A percentile compares a stretch with the other conserved stretches of the same genome.
phyloP scores from a whole-genome alignment of 2,329 filamentous ascomycete genomes.

The Arachnopeziza araneosa region DNA sequence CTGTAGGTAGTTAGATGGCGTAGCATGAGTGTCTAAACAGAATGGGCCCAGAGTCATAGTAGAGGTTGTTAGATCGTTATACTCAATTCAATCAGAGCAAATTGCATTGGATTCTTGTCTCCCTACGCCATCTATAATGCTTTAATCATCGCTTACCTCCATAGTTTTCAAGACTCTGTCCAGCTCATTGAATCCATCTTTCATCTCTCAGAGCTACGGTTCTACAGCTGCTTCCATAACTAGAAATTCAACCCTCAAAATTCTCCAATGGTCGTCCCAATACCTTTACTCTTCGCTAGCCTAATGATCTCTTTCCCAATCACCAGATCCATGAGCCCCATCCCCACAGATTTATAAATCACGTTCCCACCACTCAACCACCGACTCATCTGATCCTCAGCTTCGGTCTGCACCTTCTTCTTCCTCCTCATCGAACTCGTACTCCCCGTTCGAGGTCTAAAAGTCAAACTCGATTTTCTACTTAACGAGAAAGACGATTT shows the following conservation, averaged over 20 bases:
- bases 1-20: neutral
- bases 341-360: constrained; percentile 62
- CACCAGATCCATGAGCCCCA: constrained; percentile 61
- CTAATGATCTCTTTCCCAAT: constrained; percentile 54
- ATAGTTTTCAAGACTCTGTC: neutral
- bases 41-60: neutral
- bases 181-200: neutral
- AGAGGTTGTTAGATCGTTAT: neutral
- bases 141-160: neutral
- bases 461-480: constrained; percentile 3
- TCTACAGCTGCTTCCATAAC: neutral
- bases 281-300: constrained; percentile 47
- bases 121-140: neutral
- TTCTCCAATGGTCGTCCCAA: constrained; percentile 48
- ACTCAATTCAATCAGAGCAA: neutral
- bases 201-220: neutral
- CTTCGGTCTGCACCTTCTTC: constrained; percentile 23
- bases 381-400: constrained; percentile 44
- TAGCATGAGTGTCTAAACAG: neutral
- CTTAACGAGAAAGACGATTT: constrained; percentile 19
- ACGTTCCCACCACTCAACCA: constrained; percentile 60
- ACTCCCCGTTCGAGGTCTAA: constrained; percentile 9
- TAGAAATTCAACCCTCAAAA: constrained; percentile 36
- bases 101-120: neutral
- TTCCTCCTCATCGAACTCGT: constrained; percentile 13